A percentile compares a stretch with the other conserved stretches of the same genome.
These are phyloP conservation scores for Sugiyamaella neomexicana DNA, from an alignment of 1,139 yeast genomes.

Conservation along the genomic window DNA sequence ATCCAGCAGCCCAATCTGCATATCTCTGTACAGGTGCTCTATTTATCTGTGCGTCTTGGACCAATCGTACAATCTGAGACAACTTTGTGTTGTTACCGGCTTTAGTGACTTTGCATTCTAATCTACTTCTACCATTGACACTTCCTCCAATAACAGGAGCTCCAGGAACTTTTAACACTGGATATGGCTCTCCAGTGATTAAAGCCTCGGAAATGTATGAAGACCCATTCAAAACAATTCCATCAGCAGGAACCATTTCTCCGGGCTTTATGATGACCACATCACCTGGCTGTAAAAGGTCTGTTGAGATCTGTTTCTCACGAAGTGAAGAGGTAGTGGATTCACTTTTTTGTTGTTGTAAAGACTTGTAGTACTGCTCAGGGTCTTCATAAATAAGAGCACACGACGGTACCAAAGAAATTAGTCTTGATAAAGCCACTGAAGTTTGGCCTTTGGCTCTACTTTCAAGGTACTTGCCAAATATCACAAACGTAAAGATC, in stretches of 20 bases:
- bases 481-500: slow-evolving; percentile 77
- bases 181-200: slow-evolving; percentile 85
- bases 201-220: slow-evolving; percentile 86
- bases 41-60: slow-evolving; percentile 83
- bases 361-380: slow-evolving; percentile 20
- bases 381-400: slow-evolving; percentile 55
- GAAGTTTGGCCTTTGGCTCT: slow-evolving; percentile 94
- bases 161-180: slow-evolving; percentile 62
- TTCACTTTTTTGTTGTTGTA: slow-evolving; percentile 16
- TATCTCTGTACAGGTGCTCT: slow-evolving; percentile 89
- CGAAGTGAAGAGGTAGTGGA: slow-evolving; percentile 16
- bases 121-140: slow-evolving; percentile 72
- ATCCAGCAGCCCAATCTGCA: slow-evolving; percentile 82
- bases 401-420: slow-evolving; percentile 76
- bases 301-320: slow-evolving; percentile 56
- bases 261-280: slow-evolving; percentile 82
- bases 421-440: slow-evolving; percentile 74
- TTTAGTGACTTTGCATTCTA: slow-evolving; percentile 65
- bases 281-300: slow-evolving; percentile 74
- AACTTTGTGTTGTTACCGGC: slow-evolving; percentile 85
- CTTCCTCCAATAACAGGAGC: slow-evolving; percentile 85
- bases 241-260: slow-evolving; percentile 89
- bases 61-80: slow-evolving; percentile 81
- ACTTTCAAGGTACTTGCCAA: slow-evolving; percentile 90
- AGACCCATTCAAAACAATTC: slow-evolving; percentile 69